Evolutionary conservation across 495 filamentous ascomycete genomes (phyloP), one percentile per base, ranked within the genome.

Genomic region (Penicillium bialowiezense): DNA sequence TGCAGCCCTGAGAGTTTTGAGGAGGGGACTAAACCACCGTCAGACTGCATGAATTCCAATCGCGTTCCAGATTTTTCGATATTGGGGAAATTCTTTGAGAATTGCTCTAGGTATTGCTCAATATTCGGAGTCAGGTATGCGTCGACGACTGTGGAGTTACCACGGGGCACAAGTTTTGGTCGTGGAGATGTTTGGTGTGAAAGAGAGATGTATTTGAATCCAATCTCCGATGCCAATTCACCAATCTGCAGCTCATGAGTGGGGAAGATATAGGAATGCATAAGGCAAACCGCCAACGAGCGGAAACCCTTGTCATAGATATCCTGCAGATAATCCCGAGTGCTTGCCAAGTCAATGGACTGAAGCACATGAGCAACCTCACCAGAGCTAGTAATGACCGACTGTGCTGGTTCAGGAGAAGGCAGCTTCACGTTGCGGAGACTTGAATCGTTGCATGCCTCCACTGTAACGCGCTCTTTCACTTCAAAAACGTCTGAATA

Each of bases 41-140:
- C 88, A 31, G 83, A 87, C 58, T 91, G 88, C 88, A 92, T 92
- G 63, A 92, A 92, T 66, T 91, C 88, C 68, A 87, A 89, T 42
- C 86, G 71, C 0, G 68, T 58, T 7, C 82, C 80, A 5, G 77
- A 81, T 46, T 35, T 24, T 7, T 48, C 36, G 3, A 46, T 20
- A 35, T 46, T 45, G 1, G 42, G 75, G 56, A 92, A 91, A 0
- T 87, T 86, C 38, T 75, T 76, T 20, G 15, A 45, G 28, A 44
- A 48, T 31, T 15, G 29, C 10, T 5, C 41, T 24, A 50, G 24
- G 29, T 58, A 54, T 33, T 48, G 42, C 12, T 58, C 32, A 17
- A 58, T 48, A 5, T 41, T 47, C 5, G 55, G 55, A 34, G 52
- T 46, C 13, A 58, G 37, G 28, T 54, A 58, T 23, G 46, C 46